Conservation (phyloP, 305 asterid species). For the Ajuga reptans region DNA sequence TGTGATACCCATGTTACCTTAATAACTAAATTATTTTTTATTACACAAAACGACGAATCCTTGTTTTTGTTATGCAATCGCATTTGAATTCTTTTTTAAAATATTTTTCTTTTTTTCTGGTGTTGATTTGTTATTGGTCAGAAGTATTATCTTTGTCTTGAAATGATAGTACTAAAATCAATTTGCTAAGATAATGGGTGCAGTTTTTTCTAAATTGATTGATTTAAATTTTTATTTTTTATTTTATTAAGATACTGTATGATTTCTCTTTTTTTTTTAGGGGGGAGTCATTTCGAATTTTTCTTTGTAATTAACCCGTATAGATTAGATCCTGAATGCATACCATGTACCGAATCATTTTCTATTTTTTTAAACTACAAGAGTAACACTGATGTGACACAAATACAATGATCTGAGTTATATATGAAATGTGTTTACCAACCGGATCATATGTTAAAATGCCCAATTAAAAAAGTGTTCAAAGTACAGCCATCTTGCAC, state of each 20-base stretch:
- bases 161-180: background rate
- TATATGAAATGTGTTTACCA: too few relatives aligned
- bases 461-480: too few relatives aligned
- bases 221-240: background rate
- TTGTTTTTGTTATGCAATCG: background rate
- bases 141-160: background rate
- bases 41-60: constrained; percentile 5
- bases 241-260: background rate
- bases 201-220: background rate
- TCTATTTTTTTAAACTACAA: too few relatives aligned
- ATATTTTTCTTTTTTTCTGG: background rate
- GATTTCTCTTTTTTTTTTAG: too few relatives aligned
- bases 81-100: background rate
- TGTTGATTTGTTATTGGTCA: background rate
- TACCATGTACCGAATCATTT: too few relatives aligned
- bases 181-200: background rate
- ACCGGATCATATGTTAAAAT: too few relatives aligned
- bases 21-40: background rate
- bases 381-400: too few relatives aligned
- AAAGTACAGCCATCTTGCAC: too few relatives aligned
- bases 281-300: too few relatives aligned
- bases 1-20: constrained; percentile 13
- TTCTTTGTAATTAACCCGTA: too few relatives aligned
- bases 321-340: too few relatives aligned
- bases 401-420: too few relatives aligned